Evolutionary conservation across 2,329 filamentous ascomycete genomes (phyloP).

Genomic region (Colletotrichum magnum): DNA sequence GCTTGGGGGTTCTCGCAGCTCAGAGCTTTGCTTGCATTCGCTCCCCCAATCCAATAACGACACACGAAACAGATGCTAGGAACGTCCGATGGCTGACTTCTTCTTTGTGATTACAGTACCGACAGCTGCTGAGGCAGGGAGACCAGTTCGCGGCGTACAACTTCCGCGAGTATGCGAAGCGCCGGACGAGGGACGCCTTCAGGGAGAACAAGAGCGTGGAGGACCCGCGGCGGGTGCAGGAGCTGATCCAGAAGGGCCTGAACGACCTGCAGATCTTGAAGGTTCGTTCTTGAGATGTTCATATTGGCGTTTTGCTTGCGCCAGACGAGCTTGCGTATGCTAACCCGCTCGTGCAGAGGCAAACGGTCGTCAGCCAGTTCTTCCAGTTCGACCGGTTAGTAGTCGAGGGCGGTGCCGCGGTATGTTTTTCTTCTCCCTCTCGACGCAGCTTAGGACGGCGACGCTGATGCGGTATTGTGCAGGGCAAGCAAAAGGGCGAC

Average conservation of each 20-base stretch:
- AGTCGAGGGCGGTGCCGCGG: constrained; percentile 87
- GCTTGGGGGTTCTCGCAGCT: background rate
- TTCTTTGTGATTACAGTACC: constrained; percentile 73
- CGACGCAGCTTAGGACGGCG: background rate
- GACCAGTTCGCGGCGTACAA: constrained; percentile 94
- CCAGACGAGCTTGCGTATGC: constrained; percentile 15
- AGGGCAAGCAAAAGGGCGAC: constrained; percentile 80
- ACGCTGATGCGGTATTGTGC: constrained; percentile 38
- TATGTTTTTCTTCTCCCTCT: constrained; percentile 58
- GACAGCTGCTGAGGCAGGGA: constrained; percentile 89
- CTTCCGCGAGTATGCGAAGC: constrained; percentile 95
- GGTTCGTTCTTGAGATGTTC: constrained; percentile 69
- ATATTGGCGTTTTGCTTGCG: background rate
- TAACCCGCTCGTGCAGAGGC: constrained; percentile 73
- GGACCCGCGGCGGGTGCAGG: constrained; percentile 85
- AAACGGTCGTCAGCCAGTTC: constrained; percentile 95
- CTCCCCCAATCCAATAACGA: too few relatives aligned
- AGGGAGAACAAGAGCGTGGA: constrained; percentile 81
- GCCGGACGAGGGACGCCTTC: constrained; percentile 92
- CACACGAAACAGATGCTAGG: too few relatives aligned
- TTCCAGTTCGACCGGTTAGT: constrained; percentile 93
- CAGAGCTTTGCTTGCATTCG: background rate
- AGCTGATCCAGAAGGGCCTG: constrained; percentile 89
- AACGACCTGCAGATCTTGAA: constrained; percentile 91
- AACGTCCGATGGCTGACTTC: constrained; percentile 18